Percentiles rank a stretch among this genome's conserved stretches.
Evolutionary conservation across 805 yeast species (phyloP).

Genomic region (Saccharomycopsis amapae): DNA sequence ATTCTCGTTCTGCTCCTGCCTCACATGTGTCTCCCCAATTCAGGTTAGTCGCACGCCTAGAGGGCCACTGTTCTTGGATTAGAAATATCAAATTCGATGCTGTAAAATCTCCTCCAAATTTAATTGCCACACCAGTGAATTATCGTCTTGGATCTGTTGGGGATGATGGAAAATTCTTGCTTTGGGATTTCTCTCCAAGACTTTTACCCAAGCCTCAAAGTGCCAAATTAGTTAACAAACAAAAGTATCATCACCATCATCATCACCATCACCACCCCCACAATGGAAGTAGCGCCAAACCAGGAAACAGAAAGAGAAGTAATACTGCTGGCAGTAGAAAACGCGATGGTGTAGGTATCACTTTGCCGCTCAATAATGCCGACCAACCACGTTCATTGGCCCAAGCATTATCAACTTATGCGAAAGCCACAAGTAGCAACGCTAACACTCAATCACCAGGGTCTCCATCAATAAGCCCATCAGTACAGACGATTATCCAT

Average conservation of each 20-base stretch:
- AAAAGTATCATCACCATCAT: constrained; percentile 8
- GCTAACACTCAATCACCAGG: not conserved
- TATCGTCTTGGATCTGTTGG: constrained; percentile 49
- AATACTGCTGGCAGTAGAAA: constrained; percentile 26
- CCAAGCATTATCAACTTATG: constrained; percentile 17
- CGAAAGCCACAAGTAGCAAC: not conserved
- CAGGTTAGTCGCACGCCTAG: constrained; percentile 17
- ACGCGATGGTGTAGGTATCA: constrained; percentile 24
- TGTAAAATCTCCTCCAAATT: constrained; percentile 27
- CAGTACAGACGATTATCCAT: constrained; percentile 23
- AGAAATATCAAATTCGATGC: constrained; percentile 39
- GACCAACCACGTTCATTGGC: constrained; percentile 13
- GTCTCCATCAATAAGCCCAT: not conserved
- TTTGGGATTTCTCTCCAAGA: constrained; percentile 50
- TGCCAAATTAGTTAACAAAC: not conserved
- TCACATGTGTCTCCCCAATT: not conserved
- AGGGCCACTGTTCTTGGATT: constrained; percentile 51
- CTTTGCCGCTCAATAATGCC: constrained; percentile 13
- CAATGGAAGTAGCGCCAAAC: constrained; percentile 7
- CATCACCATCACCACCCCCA: constrained; percentile 9
- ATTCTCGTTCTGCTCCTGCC: constrained; percentile 5
- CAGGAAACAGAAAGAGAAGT: constrained; percentile 7
- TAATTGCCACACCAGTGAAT: constrained; percentile 26
- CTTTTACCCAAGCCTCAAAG: constrained; percentile 33
- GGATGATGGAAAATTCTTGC: constrained; percentile 44